Evolutionary conservation across 2,329 filamentous ascomycete genomes (phyloP).

Genomic region (Leptographium wingfieldii): DNA sequence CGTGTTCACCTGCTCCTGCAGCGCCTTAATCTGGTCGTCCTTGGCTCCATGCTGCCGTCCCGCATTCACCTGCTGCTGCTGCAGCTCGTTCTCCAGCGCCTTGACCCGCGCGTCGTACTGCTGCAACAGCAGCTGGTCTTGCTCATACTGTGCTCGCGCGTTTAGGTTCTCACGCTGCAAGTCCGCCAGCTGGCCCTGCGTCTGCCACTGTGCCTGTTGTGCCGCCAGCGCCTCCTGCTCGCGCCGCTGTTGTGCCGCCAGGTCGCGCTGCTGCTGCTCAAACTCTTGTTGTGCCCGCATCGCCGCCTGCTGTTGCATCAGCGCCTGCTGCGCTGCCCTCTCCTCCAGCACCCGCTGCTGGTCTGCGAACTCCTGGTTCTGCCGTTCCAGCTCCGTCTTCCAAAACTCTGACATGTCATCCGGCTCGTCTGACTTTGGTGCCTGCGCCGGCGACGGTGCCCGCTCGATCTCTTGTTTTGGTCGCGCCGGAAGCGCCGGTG

Average conservation of each 20-base stretch:
- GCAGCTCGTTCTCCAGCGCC: conserved; percentile 75
- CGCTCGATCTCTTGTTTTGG: conserved; percentile 62
- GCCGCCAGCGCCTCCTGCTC: conserved; percentile 82
- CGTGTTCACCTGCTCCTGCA: conserved; percentile 95
- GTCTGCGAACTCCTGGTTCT: conserved; percentile 89
- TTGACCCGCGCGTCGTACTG: conserved; percentile 95
- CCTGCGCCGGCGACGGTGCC: conserved; percentile 55
- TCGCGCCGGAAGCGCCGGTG: conserved; percentile 69
- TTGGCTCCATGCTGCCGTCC: conserved; percentile 78
- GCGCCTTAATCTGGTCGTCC: conserved; percentile 82
- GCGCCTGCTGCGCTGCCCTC: conserved; percentile 70
- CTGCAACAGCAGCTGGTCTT: conserved; percentile 92
- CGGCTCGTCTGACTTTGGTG: conserved; percentile 63
- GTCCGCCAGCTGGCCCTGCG: conserved; percentile 89
- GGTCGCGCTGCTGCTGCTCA: conserved; percentile 79
- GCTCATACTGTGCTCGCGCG: conserved; percentile 87
- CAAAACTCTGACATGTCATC: conserved; percentile 97
- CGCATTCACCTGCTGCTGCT: conserved; percentile 69
- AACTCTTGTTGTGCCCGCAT: conserved; percentile 88
- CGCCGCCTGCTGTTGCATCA: conserved; percentile 70
- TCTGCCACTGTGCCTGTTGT: conserved; percentile 87
- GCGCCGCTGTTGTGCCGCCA: conserved; percentile 79
- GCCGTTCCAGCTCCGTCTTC: conserved; percentile 81
- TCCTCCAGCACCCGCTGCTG: conserved; percentile 83
- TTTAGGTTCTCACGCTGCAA: conserved; percentile 91